A percentile compares a stretch with the other conserved stretches of the same genome.
phyloP scores from a whole-genome alignment of 306 rosid species.

The Vigna mungo region DNA sequence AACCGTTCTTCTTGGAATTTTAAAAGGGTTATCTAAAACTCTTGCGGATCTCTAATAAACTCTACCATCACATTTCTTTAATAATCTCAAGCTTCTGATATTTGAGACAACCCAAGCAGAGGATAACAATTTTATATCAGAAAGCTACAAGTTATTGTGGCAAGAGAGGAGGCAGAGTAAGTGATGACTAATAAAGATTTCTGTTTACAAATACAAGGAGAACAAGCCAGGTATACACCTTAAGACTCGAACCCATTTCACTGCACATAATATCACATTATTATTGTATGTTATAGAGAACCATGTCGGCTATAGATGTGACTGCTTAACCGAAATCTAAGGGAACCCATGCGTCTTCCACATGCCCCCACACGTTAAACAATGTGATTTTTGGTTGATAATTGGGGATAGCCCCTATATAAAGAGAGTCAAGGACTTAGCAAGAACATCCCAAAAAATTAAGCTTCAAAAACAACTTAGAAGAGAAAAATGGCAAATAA shows the following conservation, averaged over 20 bases:
- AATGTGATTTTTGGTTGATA: not conserved
- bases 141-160: slow-evolving; percentile 48
- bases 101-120: slow-evolving; percentile 36
- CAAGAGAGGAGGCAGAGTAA: slow-evolving; percentile 51
- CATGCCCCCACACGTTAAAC: slow-evolving; percentile 49
- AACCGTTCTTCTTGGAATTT: slow-evolving; percentile 41
- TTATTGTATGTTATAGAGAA: not conserved
- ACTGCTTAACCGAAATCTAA: slow-evolving; percentile 46
- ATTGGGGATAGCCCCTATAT: slow-evolving; percentile 21
- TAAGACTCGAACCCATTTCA: not conserved
- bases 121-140: slow-evolving; percentile 3
- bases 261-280: not conserved
- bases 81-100: slow-evolving; percentile 35
- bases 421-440: slow-evolving; percentile 6
- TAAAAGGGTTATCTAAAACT: slow-evolving; percentile 22
- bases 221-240: slow-evolving; percentile 42
- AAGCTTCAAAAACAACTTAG: not conserved
- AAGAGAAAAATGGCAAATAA: slow-evolving; percentile 56
- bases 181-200: slow-evolving; percentile 46
- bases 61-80: slow-evolving; percentile 26
- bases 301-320: slow-evolving; percentile 48
- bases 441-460: slow-evolving; percentile 23
- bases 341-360: slow-evolving; percentile 47
- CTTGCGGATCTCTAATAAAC: slow-evolving; percentile 51
- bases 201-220: slow-evolving; percentile 36